Percentiles rank a stretch among this genome's conserved stretches.
Conservation (phyloP, 1,139 yeast genomes). For the Kurtzmaniella natalensis region DNA sequence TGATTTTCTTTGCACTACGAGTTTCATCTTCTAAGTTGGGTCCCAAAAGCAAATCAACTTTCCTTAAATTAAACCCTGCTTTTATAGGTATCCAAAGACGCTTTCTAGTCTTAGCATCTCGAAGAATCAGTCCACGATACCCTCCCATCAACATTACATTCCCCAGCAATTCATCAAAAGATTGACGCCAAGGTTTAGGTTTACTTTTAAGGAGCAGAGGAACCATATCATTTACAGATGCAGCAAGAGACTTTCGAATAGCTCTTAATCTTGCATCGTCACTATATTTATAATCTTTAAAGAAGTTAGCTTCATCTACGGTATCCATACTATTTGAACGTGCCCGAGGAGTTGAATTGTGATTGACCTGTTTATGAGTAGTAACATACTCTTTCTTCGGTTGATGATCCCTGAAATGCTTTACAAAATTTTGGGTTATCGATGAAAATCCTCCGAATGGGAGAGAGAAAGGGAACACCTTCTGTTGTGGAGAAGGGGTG, state of each 20-base stretch:
- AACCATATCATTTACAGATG: constrained; percentile 39
- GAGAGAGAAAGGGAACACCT: constrained; percentile 39
- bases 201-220: constrained; percentile 18
- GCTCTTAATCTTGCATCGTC: constrained; percentile 71
- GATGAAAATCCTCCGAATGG: constrained; percentile 33
- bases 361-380: too few species aligned
- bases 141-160: constrained; percentile 83
- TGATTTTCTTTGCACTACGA: constrained; percentile 45
- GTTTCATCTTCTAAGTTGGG: constrained; percentile 63
- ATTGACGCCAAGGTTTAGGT: constrained; percentile 26
- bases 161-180: constrained; percentile 54
- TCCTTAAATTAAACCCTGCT: constrained; percentile 74
- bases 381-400: too few species aligned
- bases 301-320: constrained; percentile 59
- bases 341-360: constrained; percentile 8
- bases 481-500: constrained; percentile 15
- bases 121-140: constrained; percentile 76
- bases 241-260: constrained; percentile 55
- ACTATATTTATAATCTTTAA: constrained; percentile 49
- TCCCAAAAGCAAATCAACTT: constrained; percentile 67
- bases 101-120: constrained; percentile 60
- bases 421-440: constrained; percentile 20
- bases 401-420: background rate
- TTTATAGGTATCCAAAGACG: constrained; percentile 85
- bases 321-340: constrained; percentile 23